Evolutionary conservation across 108 stramenopile genomes (phyloP).

Genomic region (Conticribra weissflogii): DNA sequence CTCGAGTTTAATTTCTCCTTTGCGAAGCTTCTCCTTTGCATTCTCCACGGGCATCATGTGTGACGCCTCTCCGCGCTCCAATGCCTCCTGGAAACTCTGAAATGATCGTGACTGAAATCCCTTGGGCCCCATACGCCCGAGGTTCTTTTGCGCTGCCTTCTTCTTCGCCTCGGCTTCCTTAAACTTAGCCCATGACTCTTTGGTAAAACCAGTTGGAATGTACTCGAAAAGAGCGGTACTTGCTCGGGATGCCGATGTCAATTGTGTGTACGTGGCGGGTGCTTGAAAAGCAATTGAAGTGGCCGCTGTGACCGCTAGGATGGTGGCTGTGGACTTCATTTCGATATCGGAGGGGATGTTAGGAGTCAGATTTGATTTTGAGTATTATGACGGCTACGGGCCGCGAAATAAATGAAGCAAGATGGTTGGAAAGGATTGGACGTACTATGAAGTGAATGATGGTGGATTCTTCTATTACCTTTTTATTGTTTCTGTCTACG

Average conservation of each 20-base stretch:
- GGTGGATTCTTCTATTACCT: no score
- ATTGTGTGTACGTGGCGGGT: background rate
- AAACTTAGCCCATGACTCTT: constrained; percentile 73
- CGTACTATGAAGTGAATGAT: no score
- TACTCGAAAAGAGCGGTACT: constrained; percentile 56
- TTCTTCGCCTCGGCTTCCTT: constrained; percentile 60
- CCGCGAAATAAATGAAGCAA: no score
- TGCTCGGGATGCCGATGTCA: background rate
- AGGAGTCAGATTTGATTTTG: no score
- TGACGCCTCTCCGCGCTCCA: constrained; percentile 74
- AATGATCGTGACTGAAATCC: constrained; percentile 80
- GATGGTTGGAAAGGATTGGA: no score
- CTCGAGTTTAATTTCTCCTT: constrained; percentile 70
- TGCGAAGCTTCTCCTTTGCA: constrained; percentile 60
- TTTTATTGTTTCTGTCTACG: no score
- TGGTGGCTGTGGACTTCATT: constrained; percentile 32
- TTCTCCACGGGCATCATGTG: constrained; percentile 77
- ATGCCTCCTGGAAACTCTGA: constrained; percentile 82
- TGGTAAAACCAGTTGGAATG: constrained; percentile 82
- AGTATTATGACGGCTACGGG: no score
- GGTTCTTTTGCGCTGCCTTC: constrained; percentile 49
- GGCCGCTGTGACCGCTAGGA: constrained; percentile 29
- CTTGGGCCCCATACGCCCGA: constrained; percentile 66
- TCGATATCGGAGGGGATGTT: no score
- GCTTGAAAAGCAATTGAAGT: constrained; percentile 31